Conservation (phyloP, 441 rosid species). For the Jatropha podagrica region DNA sequence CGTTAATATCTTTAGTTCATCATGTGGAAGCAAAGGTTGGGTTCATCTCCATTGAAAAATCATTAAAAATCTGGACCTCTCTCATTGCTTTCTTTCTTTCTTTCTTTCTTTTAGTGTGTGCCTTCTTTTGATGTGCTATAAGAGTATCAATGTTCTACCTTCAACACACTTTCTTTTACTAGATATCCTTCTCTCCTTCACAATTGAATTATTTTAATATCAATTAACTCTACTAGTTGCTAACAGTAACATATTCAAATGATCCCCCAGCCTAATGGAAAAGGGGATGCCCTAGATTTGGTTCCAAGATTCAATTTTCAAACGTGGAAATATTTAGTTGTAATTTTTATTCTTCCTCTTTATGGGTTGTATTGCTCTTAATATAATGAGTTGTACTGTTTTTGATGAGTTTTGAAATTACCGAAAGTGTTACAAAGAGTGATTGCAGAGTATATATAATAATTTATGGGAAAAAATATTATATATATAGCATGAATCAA, state of each 20-base stretch:
- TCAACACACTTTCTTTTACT: not conserved
- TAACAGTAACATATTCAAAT: not conserved
- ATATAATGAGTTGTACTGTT: too few relatives aligned
- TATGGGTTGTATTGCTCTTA: too few relatives aligned
- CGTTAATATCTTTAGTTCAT: constrained; percentile 19
- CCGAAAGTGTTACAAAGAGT: rapidly evolving
- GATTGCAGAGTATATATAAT: too few relatives aligned
- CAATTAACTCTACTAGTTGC: not conserved
- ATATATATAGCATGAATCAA: constrained; percentile 21
- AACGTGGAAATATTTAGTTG: too few relatives aligned
- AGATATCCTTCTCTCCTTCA: not conserved
- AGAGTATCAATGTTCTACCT: not conserved
- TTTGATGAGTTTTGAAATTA: too few relatives aligned
- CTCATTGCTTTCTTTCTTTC: not conserved
- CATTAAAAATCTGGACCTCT: constrained; percentile 6
- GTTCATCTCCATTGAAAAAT: not conserved
- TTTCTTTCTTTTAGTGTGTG: not conserved
- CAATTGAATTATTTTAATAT: not conserved
- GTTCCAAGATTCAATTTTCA: too few relatives aligned
- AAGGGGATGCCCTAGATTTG: too few relatives aligned
- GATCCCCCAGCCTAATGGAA: too few relatives aligned
- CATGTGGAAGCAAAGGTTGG: constrained; percentile 1
- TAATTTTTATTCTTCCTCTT: too few relatives aligned
- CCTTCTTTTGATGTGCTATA: not conserved
- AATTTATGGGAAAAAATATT: constrained; percentile 2